Evolutionary conservation across 2,329 filamentous ascomycete species (phyloP).

Genomic region (Fusarium chuoi): DNA sequence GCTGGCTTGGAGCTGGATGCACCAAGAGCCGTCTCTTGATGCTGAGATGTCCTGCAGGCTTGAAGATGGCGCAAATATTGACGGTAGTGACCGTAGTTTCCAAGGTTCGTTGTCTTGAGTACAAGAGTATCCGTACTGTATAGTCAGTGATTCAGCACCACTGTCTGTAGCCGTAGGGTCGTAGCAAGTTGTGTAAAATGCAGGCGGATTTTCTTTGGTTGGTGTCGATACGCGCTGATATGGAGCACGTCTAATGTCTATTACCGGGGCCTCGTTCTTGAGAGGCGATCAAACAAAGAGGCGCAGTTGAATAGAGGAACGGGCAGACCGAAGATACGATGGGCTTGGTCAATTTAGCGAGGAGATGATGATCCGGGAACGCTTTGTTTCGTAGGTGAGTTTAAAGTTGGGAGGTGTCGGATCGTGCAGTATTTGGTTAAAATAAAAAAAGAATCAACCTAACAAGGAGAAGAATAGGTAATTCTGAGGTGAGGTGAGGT

Average conservation of each 20-base stretch:
- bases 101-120: neutral
- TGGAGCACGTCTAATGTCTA: slow-evolving; percentile 7
- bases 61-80: slow-evolving; percentile 2
- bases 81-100: neutral
- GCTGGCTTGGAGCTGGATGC: slow-evolving; percentile 25
- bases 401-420: neutral
- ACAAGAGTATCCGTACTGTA: neutral
- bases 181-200: neutral
- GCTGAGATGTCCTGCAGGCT: slow-evolving; percentile 7
- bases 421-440: neutral
- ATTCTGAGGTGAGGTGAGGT: neutral
- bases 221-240: slow-evolving; percentile 18
- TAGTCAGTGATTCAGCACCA: neutral
- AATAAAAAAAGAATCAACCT: neutral
- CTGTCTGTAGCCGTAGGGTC: neutral
- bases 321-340: neutral
- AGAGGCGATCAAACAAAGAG: slow-evolving; percentile 22
- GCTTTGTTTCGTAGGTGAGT: neutral
- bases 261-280: slow-evolving; percentile 1
- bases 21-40: slow-evolving; percentile 7
- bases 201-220: slow-evolving; percentile 9
- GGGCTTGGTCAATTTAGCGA: neutral
- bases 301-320: slow-evolving; percentile 14
- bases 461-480: neutral
- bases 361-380: neutral